Evolutionary conservation across 2,329 filamentous ascomycete genomes (phyloP).

Genomic region (Fusarium falciforme): DNA sequence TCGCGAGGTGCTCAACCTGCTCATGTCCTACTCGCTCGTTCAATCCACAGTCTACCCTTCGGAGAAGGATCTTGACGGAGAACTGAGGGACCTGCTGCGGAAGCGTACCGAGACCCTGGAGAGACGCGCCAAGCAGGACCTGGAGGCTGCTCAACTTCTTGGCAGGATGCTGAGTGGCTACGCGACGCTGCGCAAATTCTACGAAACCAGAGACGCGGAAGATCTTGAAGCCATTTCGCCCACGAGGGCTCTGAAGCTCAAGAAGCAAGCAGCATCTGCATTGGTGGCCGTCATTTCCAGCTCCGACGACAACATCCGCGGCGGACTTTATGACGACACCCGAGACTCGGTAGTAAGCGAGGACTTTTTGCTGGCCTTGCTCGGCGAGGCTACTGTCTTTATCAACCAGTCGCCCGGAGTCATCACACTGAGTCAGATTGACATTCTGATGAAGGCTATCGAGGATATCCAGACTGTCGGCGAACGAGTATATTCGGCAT

Average conservation of each 20-base stretch:
- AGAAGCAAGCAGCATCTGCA: conserved; percentile 76
- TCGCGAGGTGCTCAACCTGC: conserved; percentile 84
- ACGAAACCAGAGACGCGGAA: conserved; percentile 79
- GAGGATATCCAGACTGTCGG: conserved; percentile 84
- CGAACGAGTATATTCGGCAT: conserved; percentile 76
- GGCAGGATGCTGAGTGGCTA: conserved; percentile 92
- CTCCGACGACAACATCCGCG: conserved; percentile 89
- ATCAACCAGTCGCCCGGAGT: conserved; percentile 67
- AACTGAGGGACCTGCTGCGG: conserved; percentile 76
- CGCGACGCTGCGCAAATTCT: conserved; percentile 89
- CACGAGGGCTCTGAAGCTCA: conserved; percentile 66
- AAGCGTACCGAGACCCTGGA: conserved; percentile 79
- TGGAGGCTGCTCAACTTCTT: conserved; percentile 84
- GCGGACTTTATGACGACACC: conserved; percentile 85
- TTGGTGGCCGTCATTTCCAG: conserved; percentile 87
- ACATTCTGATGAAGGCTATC: conserved; percentile 78
- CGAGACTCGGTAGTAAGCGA: conserved; percentile 87
- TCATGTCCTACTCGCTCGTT: conserved; percentile 88
- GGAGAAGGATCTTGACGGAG: conserved; percentile 75
- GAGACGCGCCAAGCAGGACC: conserved; percentile 77
- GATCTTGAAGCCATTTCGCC: conserved; percentile 44
- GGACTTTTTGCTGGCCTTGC: conserved; percentile 84
- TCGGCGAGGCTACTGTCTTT: conserved; percentile 86
- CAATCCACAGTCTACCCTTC: conserved; percentile 86
- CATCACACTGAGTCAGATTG: conserved; percentile 79